These are phyloP conservation scores for Sanchytrium tribonematis DNA, from an alignment of 371 early-diverging fungal genomes.

Conservation along the genomic window DNA sequence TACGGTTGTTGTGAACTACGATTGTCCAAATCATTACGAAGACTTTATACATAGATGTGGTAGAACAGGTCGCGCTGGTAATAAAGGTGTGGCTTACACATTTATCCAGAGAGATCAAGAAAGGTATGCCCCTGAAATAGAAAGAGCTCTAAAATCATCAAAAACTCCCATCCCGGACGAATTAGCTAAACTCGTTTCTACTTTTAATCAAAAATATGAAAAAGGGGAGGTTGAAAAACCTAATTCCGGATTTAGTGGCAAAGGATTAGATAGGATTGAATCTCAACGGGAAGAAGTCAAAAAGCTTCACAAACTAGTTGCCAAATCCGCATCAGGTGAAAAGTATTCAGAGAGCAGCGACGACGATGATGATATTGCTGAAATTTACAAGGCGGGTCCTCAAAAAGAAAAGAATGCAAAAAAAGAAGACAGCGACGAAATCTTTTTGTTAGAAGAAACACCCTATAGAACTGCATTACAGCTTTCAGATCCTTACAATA, in stretches of 20 bases:
- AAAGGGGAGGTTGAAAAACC: slow-evolving; percentile 50
- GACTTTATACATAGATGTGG: slow-evolving; percentile 95
- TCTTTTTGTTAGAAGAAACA: not conserved
- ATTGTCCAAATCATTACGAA: slow-evolving; percentile 93
- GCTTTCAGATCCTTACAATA: not conserved
- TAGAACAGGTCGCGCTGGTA: slow-evolving; percentile 91
- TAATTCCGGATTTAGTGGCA: slow-evolving; percentile 84
- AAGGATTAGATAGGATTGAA: slow-evolving; percentile 76
- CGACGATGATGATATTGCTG: slow-evolving; percentile 1
- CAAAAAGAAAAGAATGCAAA: not conserved
- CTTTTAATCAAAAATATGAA: slow-evolving; percentile 57
- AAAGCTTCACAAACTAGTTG: slow-evolving; percentile 39
- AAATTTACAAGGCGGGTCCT: not conserved
- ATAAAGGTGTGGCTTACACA: slow-evolving; percentile 82
- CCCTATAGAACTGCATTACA: not conserved
- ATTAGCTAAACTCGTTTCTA: slow-evolving; percentile 41
- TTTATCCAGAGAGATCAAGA: slow-evolving; percentile 81
- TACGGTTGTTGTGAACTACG: slow-evolving; percentile 86
- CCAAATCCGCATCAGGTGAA: not conserved
- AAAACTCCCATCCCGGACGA: slow-evolving; percentile 38
- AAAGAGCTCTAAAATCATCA: slow-evolving; percentile 55
- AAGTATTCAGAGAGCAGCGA: not conserved
- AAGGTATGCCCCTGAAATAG: slow-evolving; percentile 66
- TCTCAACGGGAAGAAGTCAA: slow-evolving; percentile 67
- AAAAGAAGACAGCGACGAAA: not conserved